phyloP scores from a whole-genome alignment of 345 rosid species.

The Eucalyptus fibrosa region DNA sequence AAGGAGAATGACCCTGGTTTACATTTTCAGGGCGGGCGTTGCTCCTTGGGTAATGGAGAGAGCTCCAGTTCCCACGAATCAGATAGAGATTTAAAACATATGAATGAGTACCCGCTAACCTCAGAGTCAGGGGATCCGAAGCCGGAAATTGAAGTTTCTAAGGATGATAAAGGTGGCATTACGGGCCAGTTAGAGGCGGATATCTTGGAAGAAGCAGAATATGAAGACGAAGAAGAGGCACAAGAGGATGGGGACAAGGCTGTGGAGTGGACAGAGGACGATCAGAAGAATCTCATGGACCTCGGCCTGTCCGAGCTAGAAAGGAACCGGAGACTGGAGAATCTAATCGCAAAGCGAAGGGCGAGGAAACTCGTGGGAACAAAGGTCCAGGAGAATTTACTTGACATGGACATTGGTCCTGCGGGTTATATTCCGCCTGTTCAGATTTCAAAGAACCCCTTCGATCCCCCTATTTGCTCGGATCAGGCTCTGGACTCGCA shows the following conservation, averaged over 20 bases:
- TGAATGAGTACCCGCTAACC: slow-evolving; percentile 10
- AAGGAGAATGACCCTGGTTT: not conserved
- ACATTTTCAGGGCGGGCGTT: not conserved
- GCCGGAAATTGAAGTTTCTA: not conserved
- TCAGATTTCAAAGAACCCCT: slow-evolving; percentile 20
- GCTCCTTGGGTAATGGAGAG: not conserved
- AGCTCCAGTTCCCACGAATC: not conserved
- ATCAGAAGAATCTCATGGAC: slow-evolving; percentile 80
- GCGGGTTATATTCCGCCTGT: slow-evolving; percentile 26
- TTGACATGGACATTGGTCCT: slow-evolving; percentile 9
- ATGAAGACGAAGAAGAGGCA: slow-evolving; percentile 22
- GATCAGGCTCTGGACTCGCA: slow-evolving; percentile 10
- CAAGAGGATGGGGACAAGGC: slow-evolving; percentile 20
- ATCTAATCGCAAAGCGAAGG: slow-evolving; percentile 55
- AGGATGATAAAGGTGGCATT: not conserved
- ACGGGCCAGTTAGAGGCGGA: slow-evolving; percentile 17
- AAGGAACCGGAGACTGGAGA: slow-evolving; percentile 70
- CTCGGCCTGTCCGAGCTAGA: slow-evolving; percentile 80
- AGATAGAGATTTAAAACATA: not conserved
- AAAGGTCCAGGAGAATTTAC: slow-evolving; percentile 26
- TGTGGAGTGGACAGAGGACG: slow-evolving; percentile 69
- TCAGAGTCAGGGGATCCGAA: not conserved
- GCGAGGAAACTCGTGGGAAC: slow-evolving; percentile 39
- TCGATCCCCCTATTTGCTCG: slow-evolving; percentile 2
- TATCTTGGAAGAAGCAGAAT: slow-evolving; percentile 23